phyloP scores from a whole-genome alignment of 176 grass and related monocot genomes.

The Juncus effusus region DNA sequence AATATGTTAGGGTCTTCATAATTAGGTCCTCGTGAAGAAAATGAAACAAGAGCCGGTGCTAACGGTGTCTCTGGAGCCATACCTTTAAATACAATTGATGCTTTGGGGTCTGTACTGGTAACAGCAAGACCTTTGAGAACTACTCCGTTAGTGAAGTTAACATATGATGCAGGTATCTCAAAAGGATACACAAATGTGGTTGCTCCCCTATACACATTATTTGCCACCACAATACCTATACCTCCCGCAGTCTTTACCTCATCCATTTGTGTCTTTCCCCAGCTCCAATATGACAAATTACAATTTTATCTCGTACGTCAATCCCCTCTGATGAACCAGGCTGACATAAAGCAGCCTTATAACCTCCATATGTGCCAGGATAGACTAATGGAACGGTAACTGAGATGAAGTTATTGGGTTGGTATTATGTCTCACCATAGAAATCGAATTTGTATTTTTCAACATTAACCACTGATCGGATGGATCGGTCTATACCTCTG shows the following conservation, averaged over 20 bases:
- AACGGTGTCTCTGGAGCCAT: slow-evolving; percentile 2
- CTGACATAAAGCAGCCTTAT: slow-evolving; percentile 5
- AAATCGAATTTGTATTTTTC: slow-evolving; percentile 27
- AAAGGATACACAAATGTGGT: not conserved
- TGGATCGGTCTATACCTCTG: slow-evolving; percentile 37
- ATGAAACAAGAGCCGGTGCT: slow-evolving; percentile 36
- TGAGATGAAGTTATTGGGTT: not conserved
- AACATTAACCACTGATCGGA: slow-evolving; percentile 36
- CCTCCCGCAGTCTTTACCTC: slow-evolving; percentile 49
- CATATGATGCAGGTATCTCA: not conserved
- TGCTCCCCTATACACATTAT: slow-evolving; percentile 19
- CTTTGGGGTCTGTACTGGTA: not conserved
- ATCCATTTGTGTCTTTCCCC: slow-evolving; percentile 21
- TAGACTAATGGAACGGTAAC: slow-evolving; percentile 23
- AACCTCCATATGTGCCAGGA: slow-evolving; percentile 16
- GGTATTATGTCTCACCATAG: slow-evolving; percentile 32
- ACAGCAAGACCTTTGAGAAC: slow-evolving; percentile 17
- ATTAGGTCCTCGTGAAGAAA: slow-evolving; percentile 47
- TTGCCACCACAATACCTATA: slow-evolving; percentile 25
- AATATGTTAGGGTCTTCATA: slow-evolving; percentile 31
- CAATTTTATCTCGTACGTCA: slow-evolving; percentile 48
- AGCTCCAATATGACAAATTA: slow-evolving; percentile 36
- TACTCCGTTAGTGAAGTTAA: not conserved
- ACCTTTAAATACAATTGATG: slow-evolving; percentile 29
- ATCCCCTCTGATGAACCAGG: slow-evolving; percentile 4